Base-by-base conservation (phyloP, 441 rosid species). In the Gossypium davidsonii region DNA sequence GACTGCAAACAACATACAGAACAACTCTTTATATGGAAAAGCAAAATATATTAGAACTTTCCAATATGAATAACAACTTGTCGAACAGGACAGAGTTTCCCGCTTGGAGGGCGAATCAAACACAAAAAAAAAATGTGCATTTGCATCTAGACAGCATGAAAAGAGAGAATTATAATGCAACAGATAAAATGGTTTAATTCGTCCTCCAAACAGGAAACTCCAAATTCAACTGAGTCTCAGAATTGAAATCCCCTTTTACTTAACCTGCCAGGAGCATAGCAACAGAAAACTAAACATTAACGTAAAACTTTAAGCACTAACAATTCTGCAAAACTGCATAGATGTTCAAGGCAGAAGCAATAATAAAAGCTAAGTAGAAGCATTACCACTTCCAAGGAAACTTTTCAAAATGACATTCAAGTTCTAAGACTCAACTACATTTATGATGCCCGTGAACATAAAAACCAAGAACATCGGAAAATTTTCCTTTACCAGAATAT, bases 351-450 rank as follows among this genome's bases (percentile, higher is more conserved):
- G 60, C 60, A 9, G 31, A 21, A 21, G 25, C n/a, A 9, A 6
- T 9, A 25, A 59, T 26, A 56, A 56, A 56, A 20, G 39, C 26
- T 25, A 31, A 15, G 14, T 61, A 61, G 18, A 61, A 62, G 14
- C 48, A 62, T 62, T 34, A 62, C 34, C 48, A 15, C 67, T 62
- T 34, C 67, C 67, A 62, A 62, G 48, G 48, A 62, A 62, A 62
- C 21, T 34, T 62, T 61, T 34, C n/a, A 34, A 61, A 62, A 62
- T 34, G 25, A 15, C 48, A 34, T 34, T 61, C 67, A 15, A 62
- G 67, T 34, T 62, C 12, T 34, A 62, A 62, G 11, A 62, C 67
- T 34, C 7, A 34, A 62, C 66, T 15, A 17, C 11, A 10, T 62
- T 62, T n/a, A 58, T 25, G 42, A 61, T 61, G 66, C 46, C 39